Percentiles rank a stretch among this genome's conserved stretches.
phyloP scores from a whole-genome alignment of 1,139 yeast species.

The Geotrichum klebahnii region DNA sequence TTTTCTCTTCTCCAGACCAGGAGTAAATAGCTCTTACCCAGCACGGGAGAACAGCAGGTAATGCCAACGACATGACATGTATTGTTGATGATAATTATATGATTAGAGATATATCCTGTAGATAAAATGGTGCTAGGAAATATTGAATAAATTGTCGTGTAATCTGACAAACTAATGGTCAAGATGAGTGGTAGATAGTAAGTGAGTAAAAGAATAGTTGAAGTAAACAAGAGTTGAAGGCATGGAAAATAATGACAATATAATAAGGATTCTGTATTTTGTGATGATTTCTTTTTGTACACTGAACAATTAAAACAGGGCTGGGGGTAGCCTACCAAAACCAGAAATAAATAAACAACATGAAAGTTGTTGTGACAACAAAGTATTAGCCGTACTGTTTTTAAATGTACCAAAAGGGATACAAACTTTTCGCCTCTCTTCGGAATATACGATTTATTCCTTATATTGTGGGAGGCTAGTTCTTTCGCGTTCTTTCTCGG shows the following conservation, averaged over 20 bases:
- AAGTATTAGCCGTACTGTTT: conserved; percentile 14
- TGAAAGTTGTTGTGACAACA: conserved; percentile 8
- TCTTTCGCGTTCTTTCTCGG: no score
- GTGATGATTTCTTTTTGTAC: conserved; percentile 9
- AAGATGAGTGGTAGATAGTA: not conserved
- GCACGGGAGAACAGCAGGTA: conserved; percentile 48
- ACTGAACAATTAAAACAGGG: not conserved
- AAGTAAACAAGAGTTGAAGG: not conserved
- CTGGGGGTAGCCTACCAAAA: not conserved
- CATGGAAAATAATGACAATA: not conserved
- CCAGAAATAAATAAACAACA: conserved; percentile 9
- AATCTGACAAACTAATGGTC: not conserved
- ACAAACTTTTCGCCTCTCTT: not conserved
- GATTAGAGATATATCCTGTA: not conserved
- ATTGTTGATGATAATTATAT: not conserved
- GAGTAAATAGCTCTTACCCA: conserved; percentile 73
- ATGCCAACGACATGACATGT: conserved; percentile 20
- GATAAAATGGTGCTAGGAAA: not conserved
- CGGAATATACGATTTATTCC: no score
- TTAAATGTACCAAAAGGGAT: not conserved
- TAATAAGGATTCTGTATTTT: not conserved
- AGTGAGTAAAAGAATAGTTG: not conserved
- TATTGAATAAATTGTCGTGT: not conserved
- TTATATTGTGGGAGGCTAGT: no score
- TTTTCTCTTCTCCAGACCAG: conserved; percentile 84